A percentile compares a stretch with the other conserved stretches of the same genome.
Evolutionary conservation across 176 grass and related monocot genomes (phyloP).

Genomic region (Oryza nivara): DNA sequence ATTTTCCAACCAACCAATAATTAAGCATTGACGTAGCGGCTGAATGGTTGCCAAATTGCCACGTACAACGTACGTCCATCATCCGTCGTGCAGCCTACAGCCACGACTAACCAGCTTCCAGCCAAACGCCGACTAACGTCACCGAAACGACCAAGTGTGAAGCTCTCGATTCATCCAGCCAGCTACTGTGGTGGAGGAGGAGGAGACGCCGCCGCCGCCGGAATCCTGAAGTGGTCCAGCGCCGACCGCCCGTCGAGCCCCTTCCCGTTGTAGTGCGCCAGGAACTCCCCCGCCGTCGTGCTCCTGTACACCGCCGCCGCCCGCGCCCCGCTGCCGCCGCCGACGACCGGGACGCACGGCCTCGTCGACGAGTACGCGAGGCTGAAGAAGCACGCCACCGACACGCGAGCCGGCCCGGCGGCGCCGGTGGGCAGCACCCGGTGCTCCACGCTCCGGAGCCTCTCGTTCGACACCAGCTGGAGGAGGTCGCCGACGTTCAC

Average conservation of each 20-base stretch:
- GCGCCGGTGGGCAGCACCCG: background rate
- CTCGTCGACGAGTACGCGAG: background rate
- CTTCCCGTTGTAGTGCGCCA: constrained; percentile 34
- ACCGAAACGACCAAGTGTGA: too few species aligned
- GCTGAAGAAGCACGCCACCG: background rate
- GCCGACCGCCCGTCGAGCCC: constrained; percentile 52
- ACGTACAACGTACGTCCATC: too few species aligned
- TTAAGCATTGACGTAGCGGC: too few species aligned
- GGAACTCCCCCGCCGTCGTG: constrained; percentile 42
- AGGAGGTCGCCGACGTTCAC: constrained; percentile 6
- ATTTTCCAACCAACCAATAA: too few species aligned
- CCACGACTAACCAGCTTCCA: too few species aligned
- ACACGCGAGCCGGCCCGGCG: background rate
- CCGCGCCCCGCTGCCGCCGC: background rate
- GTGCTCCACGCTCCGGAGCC: constrained; percentile 12
- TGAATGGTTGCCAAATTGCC: too few species aligned
- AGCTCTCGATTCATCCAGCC: too few species aligned
- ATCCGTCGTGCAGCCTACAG: too few species aligned
- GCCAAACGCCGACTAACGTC: too few species aligned
- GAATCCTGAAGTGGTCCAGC: constrained; percentile 35
- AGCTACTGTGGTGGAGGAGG: too few species aligned
- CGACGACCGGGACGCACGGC: constrained; percentile 35
- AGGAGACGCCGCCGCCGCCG: background rate
- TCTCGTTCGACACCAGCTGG: background rate
- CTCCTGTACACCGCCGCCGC: constrained; percentile 39